Base-by-base conservation (phyloP, 1,139 yeast species). In the Blastobotrys capitulatus region DNA sequence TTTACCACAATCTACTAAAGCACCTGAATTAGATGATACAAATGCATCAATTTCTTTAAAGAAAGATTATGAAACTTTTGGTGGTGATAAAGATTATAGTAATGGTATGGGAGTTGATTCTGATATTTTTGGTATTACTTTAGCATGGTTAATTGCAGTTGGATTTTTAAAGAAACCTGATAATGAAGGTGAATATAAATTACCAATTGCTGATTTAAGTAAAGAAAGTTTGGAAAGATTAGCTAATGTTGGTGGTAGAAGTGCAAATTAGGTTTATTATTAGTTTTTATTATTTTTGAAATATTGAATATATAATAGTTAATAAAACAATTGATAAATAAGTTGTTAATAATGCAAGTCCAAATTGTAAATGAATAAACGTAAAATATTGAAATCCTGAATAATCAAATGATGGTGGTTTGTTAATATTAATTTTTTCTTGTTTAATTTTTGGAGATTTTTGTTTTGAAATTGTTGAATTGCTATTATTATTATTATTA, bases 21-120 rank as follows among this genome's bases (percentile, higher is more conserved):
- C 98, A 9, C 97, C 98, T 2, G 97, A 90, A 66, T 76, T 92
- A 59, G 96, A 89, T 63, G 98, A 92, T 60, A 52, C 77, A 5
- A 90, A 92, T 63, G 86, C 98, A 0, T 76, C 75, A 15, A 66
- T 66, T 26, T 78, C 94, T 0, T 78, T 92, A 63, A 71, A 69
- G 52, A 69, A 66, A 29, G 96, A 90, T 63, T 69, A 73, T 4
- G 62, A 63, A 29, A 78, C 82, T 80, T 77, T 88, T 4, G 87
- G 86, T 4, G 86, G 85, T 4, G 86, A 85, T 4, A 75, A 68
- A 43, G 95, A 87, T 59, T 71, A 67, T 32, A 77, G 87, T 46
- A 65, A 67, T 0, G 97, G 96, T 13, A 75, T 71, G 52, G 97
- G 97, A 42, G 85, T 89, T 13, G 80, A 80, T 49, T 64, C 68